Percentiles rank a stretch among this genome's conserved stretches.
Conservation (phyloP, 257 asterid species). For the Solanum dulcamara region DNA sequence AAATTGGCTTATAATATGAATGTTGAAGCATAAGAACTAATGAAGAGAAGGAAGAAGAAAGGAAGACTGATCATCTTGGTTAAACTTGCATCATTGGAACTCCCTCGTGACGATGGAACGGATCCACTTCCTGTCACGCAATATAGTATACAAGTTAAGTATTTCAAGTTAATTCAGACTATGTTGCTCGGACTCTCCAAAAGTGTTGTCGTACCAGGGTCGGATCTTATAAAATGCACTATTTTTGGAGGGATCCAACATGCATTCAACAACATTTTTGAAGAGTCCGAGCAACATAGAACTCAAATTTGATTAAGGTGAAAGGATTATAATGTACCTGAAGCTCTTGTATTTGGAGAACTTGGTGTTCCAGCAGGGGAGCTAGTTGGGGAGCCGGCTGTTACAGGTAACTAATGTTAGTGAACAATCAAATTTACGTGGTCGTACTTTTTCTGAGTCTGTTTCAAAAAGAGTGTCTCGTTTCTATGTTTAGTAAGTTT, state of each 20-base stretch:
- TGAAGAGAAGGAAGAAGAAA: conserved; percentile 7
- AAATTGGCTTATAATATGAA: background rate
- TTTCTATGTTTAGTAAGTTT: background rate
- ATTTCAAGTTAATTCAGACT: background rate
- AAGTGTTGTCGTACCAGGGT: background rate
- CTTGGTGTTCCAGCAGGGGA: conserved; percentile 15
- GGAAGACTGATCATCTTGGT: conserved; percentile 12
- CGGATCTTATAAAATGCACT: background rate
- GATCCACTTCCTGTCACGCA: conserved; percentile 18
- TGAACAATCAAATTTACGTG: background rate
- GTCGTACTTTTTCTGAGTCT: background rate
- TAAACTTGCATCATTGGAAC: conserved; percentile 26
- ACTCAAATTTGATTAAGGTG: background rate
- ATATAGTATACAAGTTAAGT: background rate
- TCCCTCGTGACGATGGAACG: conserved; percentile 22
- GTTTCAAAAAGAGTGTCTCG: background rate
- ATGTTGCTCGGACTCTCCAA: background rate
- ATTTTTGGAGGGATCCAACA: background rate
- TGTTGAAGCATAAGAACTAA: conserved; percentile 24
- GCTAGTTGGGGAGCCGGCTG: conserved; percentile 18
- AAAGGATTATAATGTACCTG: conserved; percentile 4
- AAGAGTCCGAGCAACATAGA: background rate
- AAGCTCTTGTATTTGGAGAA: conserved; percentile 1
- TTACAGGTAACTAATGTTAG: background rate
- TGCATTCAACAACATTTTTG: background rate